Conservation (phyloP, 2,329 filamentous ascomycete species). For the Cladosporium colombiae region DNA sequence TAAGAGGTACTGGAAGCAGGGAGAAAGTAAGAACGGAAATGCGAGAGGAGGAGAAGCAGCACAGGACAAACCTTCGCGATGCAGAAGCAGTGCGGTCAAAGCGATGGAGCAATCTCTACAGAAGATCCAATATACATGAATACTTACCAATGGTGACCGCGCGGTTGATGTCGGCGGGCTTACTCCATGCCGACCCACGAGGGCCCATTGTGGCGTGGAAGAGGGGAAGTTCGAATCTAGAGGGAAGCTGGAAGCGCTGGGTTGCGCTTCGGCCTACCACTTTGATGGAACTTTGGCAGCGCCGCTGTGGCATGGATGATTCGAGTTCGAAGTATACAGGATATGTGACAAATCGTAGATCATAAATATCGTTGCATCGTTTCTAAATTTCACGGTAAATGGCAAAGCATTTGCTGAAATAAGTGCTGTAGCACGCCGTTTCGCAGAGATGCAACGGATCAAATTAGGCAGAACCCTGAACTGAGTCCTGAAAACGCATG, state of each 20-base stretch:
- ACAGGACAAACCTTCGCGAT: constrained; percentile 9
- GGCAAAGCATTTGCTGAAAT: not conserved
- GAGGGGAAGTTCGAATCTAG: not conserved
- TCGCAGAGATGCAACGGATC: not conserved
- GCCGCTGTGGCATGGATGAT: too few species aligned
- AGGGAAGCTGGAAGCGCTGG: constrained; percentile 1
- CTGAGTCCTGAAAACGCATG: not conserved
- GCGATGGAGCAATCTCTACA: not conserved
- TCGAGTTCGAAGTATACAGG: too few species aligned
- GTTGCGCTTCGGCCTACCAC: not conserved
- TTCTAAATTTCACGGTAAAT: not conserved
- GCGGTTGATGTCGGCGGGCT: not conserved
- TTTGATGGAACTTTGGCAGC: not conserved
- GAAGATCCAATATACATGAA: not conserved
- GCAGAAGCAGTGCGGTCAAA: not conserved
- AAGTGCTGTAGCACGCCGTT: not conserved
- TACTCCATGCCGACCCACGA: constrained; percentile 10
- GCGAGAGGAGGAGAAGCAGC: not conserved
- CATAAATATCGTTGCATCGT: not conserved
- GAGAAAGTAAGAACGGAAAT: not conserved
- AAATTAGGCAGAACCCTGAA: not conserved
- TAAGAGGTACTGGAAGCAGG: not conserved
- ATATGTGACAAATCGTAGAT: not conserved
- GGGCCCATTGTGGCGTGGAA: not conserved
- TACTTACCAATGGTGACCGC: not conserved